Conservation (phyloP, 495 filamentous ascomycete genomes). For the Penicillium angulare region DNA sequence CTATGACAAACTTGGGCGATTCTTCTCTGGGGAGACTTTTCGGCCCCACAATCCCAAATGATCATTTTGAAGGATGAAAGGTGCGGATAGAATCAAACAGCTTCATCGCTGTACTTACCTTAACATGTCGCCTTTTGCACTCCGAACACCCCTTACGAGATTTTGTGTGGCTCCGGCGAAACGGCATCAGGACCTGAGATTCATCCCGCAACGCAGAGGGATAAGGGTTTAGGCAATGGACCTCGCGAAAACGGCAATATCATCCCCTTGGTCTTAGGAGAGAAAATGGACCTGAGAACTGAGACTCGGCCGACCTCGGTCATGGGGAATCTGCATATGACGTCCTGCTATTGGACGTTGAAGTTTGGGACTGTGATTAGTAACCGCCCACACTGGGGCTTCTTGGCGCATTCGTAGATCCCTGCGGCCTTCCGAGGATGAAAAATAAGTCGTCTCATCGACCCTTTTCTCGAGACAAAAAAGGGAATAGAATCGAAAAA, state of each 20-base stretch:
- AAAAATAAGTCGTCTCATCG: no score
- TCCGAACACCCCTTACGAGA: slow-evolving; percentile 35
- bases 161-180: neutral
- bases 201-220: neutral
- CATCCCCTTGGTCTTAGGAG: neutral
- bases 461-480: no score
- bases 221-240: neutral
- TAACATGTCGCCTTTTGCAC: slow-evolving; percentile 42
- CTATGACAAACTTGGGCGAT: neutral
- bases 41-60: no score
- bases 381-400: no score
- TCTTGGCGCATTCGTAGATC: no score
- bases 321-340: no score
- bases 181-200: neutral
- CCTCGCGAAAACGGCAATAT: neutral
- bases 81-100: neutral
- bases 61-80: neutral
- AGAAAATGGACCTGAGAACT: no score
- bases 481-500: no score
- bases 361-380: no score
- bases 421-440: no score
- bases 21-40: neutral
- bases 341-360: no score
- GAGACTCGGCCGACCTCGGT: no score
- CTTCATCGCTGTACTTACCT: slow-evolving; percentile 23